These are phyloP conservation scores for Sarcocystis neurona DNA, from an alignment of 169 alveolate genomes.

Conservation along the genomic window DNA sequence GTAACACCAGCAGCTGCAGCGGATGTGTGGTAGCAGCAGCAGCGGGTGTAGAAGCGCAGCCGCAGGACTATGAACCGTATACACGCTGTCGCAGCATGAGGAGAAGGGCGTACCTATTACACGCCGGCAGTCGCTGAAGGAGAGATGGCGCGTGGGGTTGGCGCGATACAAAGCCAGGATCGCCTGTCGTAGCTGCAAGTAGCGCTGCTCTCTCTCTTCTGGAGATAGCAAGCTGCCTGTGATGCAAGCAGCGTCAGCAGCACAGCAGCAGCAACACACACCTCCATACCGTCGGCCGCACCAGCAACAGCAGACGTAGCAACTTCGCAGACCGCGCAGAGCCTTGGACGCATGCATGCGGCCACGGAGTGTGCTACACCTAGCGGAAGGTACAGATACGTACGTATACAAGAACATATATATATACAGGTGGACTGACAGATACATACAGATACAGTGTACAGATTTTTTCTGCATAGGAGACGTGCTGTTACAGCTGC, in stretches of 20 bases:
- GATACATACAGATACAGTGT: too few relatives aligned
- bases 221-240: slow-evolving; percentile 34
- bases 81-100: too few relatives aligned
- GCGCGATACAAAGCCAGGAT: slow-evolving; percentile 33
- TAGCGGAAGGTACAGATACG: too few relatives aligned
- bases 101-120: slow-evolving; percentile 21
- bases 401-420: too few relatives aligned
- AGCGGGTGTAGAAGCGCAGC: not conserved
- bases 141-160: slow-evolving; percentile 39
- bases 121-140: slow-evolving; percentile 53
- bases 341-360: too few relatives aligned
- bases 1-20: not conserved
- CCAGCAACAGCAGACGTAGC: too few relatives aligned
- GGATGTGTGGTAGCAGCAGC: not conserved
- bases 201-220: slow-evolving; percentile 41
- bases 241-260: not conserved
- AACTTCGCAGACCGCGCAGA: too few relatives aligned
- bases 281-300: not conserved
- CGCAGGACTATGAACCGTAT: not conserved
- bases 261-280: not conserved
- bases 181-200: slow-evolving; percentile 37
- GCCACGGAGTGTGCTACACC: too few relatives aligned
- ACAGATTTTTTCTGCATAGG: too few relatives aligned
- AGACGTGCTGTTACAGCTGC: too few relatives aligned
- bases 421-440: too few relatives aligned